Evolutionary conservation across 2,329 filamentous ascomycete species (phyloP), one percentile per base, ranked within the genome.

Genomic region (Rhinocladiella similis): DNA sequence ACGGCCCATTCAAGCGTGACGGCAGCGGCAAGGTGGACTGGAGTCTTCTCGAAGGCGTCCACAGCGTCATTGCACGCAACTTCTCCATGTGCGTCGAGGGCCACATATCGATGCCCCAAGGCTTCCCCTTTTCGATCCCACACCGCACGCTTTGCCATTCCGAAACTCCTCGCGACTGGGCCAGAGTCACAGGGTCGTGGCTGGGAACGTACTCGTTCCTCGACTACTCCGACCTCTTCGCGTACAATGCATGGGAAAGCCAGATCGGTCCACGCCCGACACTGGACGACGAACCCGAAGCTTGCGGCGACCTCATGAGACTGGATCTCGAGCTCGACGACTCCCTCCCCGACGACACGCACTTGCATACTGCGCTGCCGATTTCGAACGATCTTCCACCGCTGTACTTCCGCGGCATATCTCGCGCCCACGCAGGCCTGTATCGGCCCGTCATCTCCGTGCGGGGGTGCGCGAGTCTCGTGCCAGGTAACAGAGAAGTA

Each of bases 221-320:
- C 29, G 62, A 66, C 55, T 65, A 63, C 47, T 46, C 57, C 19
- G 58, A 63, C 41, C 55, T 66, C 13, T 56, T 61, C 19, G 50
- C 57, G 1, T 66, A 56, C 48, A 66, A 66, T 42, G 50, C 55
- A 9, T 53, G 33, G 38, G 41, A 49, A 3, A 39, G 5, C 22
- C 43, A 46, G 12, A 7, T 29, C 14, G 45, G 33, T 9, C 27
- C 50, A 29, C 57, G 57, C 14, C 59, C 61, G 13, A 58, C 54
- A 1, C 42, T 64, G 46, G 64, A 64, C 38, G 58, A 63, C 27
- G 58, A 59, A 19, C 59, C 56, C 13, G 64, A 66, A 48, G 62
- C 59, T 6, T 63, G 59, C 38, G 64, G 63, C n/a, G 64, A 63
- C n/a, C 43, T 66, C 27, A 64, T 66, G 60, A 60, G 53, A 29